Percentiles rank a stretch among this genome's conserved stretches.
Conservation (phyloP, 441 rosid genomes). For the Corymbia calophylla region DNA sequence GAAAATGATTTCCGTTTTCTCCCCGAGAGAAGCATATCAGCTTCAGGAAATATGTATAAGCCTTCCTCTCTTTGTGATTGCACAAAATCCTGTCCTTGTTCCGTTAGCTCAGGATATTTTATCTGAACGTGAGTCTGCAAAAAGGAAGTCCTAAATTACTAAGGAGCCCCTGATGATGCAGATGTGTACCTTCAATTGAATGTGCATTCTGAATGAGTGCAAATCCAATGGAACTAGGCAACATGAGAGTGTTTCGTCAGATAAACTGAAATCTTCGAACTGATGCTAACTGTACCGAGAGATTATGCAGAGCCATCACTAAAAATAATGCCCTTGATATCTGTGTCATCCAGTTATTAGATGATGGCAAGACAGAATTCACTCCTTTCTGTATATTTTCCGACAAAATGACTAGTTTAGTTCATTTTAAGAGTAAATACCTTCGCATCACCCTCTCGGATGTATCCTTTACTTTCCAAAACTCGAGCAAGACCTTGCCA, state of each 20-base stretch:
- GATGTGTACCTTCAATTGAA: neutral
- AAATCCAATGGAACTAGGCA: neutral
- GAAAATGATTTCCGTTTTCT: constrained; percentile 25
- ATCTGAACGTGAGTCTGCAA: constrained; percentile 72
- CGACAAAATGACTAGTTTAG: neutral
- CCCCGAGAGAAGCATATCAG: constrained; percentile 63
- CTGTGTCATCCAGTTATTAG: neutral
- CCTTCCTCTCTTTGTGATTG: constrained; percentile 23
- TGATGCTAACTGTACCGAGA: neutral
- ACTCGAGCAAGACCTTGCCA: constrained; percentile 89
- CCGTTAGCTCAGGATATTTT: constrained; percentile 50
- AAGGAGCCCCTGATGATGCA: neutral
- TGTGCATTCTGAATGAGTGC: neutral
- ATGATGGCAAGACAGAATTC: neutral
- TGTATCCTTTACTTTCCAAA: constrained; percentile 68
- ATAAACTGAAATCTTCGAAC: neutral
- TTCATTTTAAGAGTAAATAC: constrained; percentile 16
- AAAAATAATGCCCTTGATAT: neutral
- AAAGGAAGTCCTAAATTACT: neutral
- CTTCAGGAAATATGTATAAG: constrained; percentile 62
- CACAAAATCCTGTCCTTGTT: constrained; percentile 44
- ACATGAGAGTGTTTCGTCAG: neutral
- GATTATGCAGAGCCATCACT: neutral
- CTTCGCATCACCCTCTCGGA: constrained; percentile 57
- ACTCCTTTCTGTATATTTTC: neutral